Conservation (phyloP, 2,329 filamentous ascomycete species). For the Aspergillus awamori region DNA sequence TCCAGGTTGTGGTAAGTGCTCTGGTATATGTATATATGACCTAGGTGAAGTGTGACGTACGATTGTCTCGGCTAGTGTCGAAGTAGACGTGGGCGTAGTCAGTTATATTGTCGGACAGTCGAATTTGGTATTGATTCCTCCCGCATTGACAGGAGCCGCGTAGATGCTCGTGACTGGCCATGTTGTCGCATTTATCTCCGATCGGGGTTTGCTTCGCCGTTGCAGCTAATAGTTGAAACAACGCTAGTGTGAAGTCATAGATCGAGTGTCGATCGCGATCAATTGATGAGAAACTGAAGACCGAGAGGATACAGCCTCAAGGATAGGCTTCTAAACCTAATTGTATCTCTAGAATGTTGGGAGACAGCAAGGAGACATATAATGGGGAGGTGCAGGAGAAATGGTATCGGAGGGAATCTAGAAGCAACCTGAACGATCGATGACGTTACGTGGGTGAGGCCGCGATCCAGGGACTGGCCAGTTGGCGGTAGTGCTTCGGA, state of each 20-base stretch:
- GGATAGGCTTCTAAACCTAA: not conserved
- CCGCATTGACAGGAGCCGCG: conserved; percentile 83
- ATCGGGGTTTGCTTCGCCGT: not conserved
- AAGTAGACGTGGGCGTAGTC: conserved; percentile 72
- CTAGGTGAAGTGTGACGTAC: conserved; percentile 57
- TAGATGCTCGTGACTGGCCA: conserved; percentile 53
- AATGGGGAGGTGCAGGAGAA: not conserved
- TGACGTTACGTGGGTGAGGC: conserved; percentile 6
- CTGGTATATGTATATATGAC: not conserved
- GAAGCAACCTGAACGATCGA: conserved; percentile 10
- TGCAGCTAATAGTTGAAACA: not conserved
- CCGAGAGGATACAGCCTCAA: not conserved
- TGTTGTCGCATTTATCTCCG: conserved; percentile 6
- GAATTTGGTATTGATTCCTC: conserved; percentile 77
- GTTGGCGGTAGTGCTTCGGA: not conserved
- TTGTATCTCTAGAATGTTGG: not conserved
- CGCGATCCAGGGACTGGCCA: conserved; percentile 1
- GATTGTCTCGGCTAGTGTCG: conserved; percentile 68
- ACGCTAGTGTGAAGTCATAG: conserved; percentile 15
- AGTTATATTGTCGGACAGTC: conserved; percentile 62
- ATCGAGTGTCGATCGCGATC: not conserved
- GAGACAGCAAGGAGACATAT: not conserved
- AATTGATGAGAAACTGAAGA: conserved; percentile 17
- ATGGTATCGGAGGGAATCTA: conserved; percentile 3
- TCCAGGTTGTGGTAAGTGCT: not conserved